phyloP scores from a whole-genome alignment of 1,284 basidiomycete genomes.

The Microstroma glucosiphilum region DNA sequence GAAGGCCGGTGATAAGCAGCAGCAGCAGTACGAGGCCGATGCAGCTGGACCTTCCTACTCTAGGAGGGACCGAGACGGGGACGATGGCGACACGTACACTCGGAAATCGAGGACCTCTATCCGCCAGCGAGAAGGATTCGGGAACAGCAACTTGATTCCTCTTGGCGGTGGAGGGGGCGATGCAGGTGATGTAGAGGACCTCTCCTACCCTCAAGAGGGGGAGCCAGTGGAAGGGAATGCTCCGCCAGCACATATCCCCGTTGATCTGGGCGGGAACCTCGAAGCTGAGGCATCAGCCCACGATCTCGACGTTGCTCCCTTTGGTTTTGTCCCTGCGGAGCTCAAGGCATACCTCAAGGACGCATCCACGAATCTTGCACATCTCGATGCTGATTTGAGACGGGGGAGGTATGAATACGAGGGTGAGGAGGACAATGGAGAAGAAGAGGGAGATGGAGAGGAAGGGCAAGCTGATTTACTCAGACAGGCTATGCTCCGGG shows the following conservation, averaged over 20 bases:
- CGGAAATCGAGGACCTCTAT: background rate
- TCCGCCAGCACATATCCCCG: background rate
- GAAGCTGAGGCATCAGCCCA: background rate
- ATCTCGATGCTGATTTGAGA: slow-evolving; percentile 12
- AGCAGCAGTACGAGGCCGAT: background rate
- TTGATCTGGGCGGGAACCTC: background rate
- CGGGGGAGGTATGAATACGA: background rate
- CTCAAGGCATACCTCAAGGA: slow-evolving; percentile 39
- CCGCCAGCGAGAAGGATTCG: background rate
- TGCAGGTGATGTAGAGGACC: background rate
- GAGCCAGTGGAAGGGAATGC: background rate
- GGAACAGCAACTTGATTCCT: background rate
- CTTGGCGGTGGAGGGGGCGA: background rate
- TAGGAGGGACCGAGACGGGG: background rate
- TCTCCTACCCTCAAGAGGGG: background rate
- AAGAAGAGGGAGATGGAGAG: slow-evolving; percentile 16
- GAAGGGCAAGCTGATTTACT: slow-evolving; percentile 33
- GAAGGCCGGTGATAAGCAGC: background rate
- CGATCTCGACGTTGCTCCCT: slow-evolving; percentile 27
- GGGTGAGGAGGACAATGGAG: slow-evolving; percentile 11
- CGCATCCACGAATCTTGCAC: slow-evolving; percentile 22
- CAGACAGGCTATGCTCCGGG: slow-evolving; percentile 40
- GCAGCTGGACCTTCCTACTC: background rate
- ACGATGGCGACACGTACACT: background rate
- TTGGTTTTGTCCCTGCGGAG: slow-evolving; percentile 41